These are phyloP conservation scores for Podospora fimiseda DNA, from an alignment of 495 filamentous ascomycete species.

Conservation along the genomic window DNA sequence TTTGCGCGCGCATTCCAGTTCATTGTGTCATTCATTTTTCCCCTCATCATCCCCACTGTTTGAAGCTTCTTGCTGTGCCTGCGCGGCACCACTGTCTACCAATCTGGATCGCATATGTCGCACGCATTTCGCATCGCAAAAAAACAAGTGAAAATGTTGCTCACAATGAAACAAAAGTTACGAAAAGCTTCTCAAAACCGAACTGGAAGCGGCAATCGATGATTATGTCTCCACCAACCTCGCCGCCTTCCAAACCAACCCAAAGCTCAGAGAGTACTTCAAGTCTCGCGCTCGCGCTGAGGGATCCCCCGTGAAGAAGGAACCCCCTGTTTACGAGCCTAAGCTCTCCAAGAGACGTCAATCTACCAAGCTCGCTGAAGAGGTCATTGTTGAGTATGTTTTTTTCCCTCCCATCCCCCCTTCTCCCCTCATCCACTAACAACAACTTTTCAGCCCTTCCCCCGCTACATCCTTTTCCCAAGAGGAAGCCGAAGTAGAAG, in stretches of 20 bases:
- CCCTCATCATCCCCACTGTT: too few relatives aligned
- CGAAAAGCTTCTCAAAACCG: conserved; percentile 66
- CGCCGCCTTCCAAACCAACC: conserved; percentile 52
- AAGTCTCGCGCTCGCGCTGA: conserved; percentile 48
- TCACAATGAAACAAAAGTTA: conserved; percentile 41
- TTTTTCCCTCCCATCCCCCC: not conserved
- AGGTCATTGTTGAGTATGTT: conserved; percentile 40
- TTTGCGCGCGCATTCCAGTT: too few relatives aligned
- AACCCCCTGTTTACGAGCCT: conserved; percentile 32
- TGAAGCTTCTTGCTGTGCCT: too few relatives aligned
- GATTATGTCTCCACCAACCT: conserved; percentile 64
- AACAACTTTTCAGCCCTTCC: not conserved
- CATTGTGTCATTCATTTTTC: too few relatives aligned
- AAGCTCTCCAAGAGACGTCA: conserved; percentile 38
- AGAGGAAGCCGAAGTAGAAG: not conserved
- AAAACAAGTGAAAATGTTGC: not conserved
- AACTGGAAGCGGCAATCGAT: conserved; percentile 74
- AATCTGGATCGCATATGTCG: too few relatives aligned
- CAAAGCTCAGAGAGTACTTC: conserved; percentile 70
- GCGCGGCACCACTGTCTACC: not conserved
- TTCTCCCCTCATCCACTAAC: conserved; percentile 5
- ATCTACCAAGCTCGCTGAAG: conserved; percentile 44
- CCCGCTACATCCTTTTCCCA: not conserved
- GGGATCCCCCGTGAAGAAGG: conserved; percentile 73
- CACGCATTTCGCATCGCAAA: too few relatives aligned